phyloP scores from a whole-genome alignment of 2,329 filamentous ascomycete genomes.

The Karstenula rhodostoma region DNA sequence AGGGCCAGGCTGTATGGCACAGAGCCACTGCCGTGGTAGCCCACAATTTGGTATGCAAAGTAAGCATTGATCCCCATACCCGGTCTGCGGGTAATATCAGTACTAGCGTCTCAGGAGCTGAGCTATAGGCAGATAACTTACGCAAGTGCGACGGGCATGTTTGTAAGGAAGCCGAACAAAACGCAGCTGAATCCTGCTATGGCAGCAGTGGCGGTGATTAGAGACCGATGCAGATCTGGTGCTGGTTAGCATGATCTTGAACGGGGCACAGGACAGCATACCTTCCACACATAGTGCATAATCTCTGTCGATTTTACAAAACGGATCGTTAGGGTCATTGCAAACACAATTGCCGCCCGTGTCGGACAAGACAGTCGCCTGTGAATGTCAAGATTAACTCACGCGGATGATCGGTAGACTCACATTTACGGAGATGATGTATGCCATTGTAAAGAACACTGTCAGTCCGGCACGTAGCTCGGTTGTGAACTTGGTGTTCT shows the following conservation, averaged over 20 bases:
- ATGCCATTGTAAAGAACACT: constrained; percentile 64
- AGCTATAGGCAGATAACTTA: constrained; percentile 20
- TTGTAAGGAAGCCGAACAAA: constrained; percentile 81
- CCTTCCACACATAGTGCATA: constrained; percentile 67
- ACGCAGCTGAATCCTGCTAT: constrained; percentile 80
- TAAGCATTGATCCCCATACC: constrained; percentile 76
- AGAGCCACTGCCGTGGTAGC: constrained; percentile 74
- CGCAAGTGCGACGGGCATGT: constrained; percentile 63
- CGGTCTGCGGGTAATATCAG: constrained; percentile 28
- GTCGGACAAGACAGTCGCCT: constrained; percentile 56
- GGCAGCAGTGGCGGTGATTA: constrained; percentile 85
- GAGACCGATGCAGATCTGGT: constrained; percentile 71
- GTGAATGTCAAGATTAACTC: constrained; percentile 20
- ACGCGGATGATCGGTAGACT: neutral
- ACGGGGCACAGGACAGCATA: constrained; percentile 15
- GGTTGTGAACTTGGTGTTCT: constrained; percentile 80
- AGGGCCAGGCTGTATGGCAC: constrained; percentile 79
- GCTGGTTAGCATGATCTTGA: constrained; percentile 6
- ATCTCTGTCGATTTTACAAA: constrained; percentile 63
- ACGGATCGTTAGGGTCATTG: constrained; percentile 52
- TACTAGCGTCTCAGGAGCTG: constrained; percentile 9
- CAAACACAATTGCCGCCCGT: constrained; percentile 81
- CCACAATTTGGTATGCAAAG: constrained; percentile 84
- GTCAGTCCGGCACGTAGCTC: constrained; percentile 84
- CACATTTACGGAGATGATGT: constrained; percentile 44